These are phyloP conservation scores for Gossypioides kirkii DNA, from an alignment of 345 rosid species.

Conservation along the genomic window DNA sequence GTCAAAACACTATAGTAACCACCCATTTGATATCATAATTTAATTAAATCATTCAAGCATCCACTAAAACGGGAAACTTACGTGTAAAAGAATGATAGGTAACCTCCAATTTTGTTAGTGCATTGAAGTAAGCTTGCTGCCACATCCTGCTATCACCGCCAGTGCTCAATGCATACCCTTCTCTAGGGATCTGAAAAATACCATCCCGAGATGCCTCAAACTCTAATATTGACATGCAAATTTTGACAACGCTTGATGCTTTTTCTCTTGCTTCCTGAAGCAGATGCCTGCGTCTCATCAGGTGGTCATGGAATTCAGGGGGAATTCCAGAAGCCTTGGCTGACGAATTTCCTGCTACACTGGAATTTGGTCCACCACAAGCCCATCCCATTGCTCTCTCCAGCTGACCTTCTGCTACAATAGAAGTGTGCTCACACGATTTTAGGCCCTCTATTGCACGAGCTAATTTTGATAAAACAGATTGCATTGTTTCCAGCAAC, in stretches of 20 bases:
- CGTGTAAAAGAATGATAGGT: slow-evolving; percentile 74
- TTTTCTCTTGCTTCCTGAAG: slow-evolving; percentile 76
- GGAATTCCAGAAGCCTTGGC: slow-evolving; percentile 77
- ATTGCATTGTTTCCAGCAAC: slow-evolving; percentile 60
- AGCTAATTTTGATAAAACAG: slow-evolving; percentile 53
- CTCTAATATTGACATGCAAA: slow-evolving; percentile 74
- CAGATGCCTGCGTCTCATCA: slow-evolving; percentile 60
- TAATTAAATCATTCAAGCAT: slow-evolving; percentile 17
- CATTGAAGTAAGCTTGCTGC: slow-evolving; percentile 71
- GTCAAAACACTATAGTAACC: slow-evolving; percentile 15
- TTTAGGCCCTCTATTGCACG: slow-evolving; percentile 68
- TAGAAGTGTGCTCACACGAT: slow-evolving; percentile 60
- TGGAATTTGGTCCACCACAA: slow-evolving; percentile 75
- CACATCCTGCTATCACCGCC: slow-evolving; percentile 57
- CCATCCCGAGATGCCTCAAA: slow-evolving; percentile 93
- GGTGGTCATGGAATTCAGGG: slow-evolving; percentile 73
- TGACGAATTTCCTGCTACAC: slow-evolving; percentile 44
- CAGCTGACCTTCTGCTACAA: slow-evolving; percentile 77
- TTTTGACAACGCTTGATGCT: slow-evolving; percentile 61
- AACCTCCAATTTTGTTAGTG: slow-evolving; percentile 63
- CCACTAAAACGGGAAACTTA: slow-evolving; percentile 35
- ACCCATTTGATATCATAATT: slow-evolving; percentile 2
- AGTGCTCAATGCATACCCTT: slow-evolving; percentile 36
- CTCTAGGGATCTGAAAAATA: slow-evolving; percentile 54
- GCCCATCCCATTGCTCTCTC: slow-evolving; percentile 99